Percentiles rank a stretch among this genome's conserved stretches.
These are phyloP conservation scores for Aspergillus sp. DNA, from an alignment of 2,329 filamentous ascomycete genomes.

Conservation along the genomic window DNA sequence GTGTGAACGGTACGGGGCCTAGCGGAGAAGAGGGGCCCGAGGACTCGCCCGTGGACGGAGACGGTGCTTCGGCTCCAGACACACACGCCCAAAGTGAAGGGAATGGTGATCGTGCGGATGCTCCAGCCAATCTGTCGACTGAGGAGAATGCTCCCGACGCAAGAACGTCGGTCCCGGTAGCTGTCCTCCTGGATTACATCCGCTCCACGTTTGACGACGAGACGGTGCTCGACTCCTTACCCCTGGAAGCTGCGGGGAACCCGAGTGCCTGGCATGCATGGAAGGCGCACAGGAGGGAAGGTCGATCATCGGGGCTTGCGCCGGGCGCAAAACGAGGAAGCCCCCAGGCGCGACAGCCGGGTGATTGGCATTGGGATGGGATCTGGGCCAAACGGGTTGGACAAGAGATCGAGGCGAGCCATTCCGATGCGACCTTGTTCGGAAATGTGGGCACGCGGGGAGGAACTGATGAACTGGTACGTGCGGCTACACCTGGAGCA, in stretches of 20 bases:
- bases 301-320: constrained; percentile 9
- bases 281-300: constrained; percentile 64
- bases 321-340: constrained; percentile 44
- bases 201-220: constrained; percentile 78
- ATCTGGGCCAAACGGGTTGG: constrained; percentile 91
- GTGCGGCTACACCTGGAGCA: background rate
- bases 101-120: constrained; percentile 5
- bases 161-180: constrained; percentile 53
- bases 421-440: constrained; percentile 77
- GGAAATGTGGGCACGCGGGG: constrained; percentile 55
- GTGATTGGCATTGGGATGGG: constrained; percentile 96
- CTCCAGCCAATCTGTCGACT: constrained; percentile 3
- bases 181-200: constrained; percentile 76
- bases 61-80: constrained; percentile 4
- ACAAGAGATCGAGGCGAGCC: constrained; percentile 72
- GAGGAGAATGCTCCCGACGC: constrained; percentile 17
- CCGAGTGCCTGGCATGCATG: constrained; percentile 93
- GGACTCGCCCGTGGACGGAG: background rate
- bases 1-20: constrained; percentile 35
- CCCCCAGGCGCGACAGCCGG: constrained; percentile 58
- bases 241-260: constrained; percentile 81
- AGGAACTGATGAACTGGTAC: constrained; percentile 69
- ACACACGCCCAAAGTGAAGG: constrained; percentile 1
- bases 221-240: constrained; percentile 71
- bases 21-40: constrained; percentile 1